Percentiles rank a stretch among this genome's conserved stretches.
Evolutionary conservation across 441 rosid genomes (phyloP).

Genomic region (Raphanus hybrid): DNA sequence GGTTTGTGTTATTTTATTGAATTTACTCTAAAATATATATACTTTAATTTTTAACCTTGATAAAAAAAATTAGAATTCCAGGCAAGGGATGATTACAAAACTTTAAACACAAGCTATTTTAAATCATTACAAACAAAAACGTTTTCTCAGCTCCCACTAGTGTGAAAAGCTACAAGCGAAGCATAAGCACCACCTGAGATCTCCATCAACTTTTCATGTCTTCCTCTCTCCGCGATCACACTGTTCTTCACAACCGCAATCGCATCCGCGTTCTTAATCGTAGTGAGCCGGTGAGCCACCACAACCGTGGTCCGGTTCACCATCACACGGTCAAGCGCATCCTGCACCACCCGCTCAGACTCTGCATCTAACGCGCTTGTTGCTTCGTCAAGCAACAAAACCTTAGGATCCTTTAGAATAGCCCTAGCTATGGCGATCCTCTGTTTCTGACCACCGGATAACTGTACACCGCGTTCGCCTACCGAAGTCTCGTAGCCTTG

Average conservation of each 20-base stretch:
- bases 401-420: not conserved
- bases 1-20: slow-evolving; percentile 32
- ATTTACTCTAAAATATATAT: not conserved
- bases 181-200: slow-evolving; percentile 1
- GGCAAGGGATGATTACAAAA: not conserved
- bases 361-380: not conserved
- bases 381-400: not conserved
- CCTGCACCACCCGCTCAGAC: not conserved
- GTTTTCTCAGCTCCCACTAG: not conserved
- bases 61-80: not conserved
- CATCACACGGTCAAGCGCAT: not conserved
- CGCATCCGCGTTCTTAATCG: not conserved
- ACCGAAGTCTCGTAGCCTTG: not conserved
- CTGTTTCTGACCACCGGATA: slow-evolving; percentile 2
- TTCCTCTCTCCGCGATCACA: slow-evolving; percentile 1
- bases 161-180: slow-evolving; percentile 3
- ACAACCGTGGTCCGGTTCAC: slow-evolving; percentile 5
- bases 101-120: not conserved
- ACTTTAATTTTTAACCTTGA: not conserved
- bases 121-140: not conserved
- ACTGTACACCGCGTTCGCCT: not conserved
- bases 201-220: slow-evolving; percentile 6
- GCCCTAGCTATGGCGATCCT: not conserved
- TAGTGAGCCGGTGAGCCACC: not conserved
- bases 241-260: not conserved